A percentile compares a stretch with the other conserved stretches of the same genome.
These are phyloP conservation scores for Sechiopsis laciniata DNA, from an alignment of 306 rosid species.

Conservation along the genomic window DNA sequence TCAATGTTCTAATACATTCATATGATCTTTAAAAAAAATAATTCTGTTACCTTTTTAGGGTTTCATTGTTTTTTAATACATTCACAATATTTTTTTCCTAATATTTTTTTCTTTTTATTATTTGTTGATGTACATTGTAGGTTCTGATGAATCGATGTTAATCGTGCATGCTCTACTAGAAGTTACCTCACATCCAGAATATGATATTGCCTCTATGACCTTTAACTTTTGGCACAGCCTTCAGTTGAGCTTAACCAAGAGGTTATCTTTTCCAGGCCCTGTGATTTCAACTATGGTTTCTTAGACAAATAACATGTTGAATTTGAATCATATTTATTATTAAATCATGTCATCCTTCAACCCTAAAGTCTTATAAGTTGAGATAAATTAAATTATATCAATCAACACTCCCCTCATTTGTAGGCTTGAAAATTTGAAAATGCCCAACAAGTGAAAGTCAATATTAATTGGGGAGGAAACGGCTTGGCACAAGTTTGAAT, in stretches of 20 bases:
- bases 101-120: background rate
- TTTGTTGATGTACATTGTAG: slow-evolving; percentile 33
- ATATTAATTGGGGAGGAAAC: too few relatives aligned
- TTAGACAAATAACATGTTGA: background rate
- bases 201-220: slow-evolving; percentile 88
- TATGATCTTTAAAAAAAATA: background rate
- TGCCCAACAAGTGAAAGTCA: too few relatives aligned
- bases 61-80: background rate
- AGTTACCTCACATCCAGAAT: slow-evolving; percentile 96
- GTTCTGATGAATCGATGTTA: slow-evolving; percentile 83
- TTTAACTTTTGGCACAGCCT: slow-evolving; percentile 99
- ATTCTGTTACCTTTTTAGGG: slow-evolving; percentile 5
- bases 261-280: slow-evolving; percentile 39
- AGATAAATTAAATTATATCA: too few relatives aligned
- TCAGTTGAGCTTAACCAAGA: slow-evolving; percentile 77
- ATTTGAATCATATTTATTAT: too few relatives aligned
- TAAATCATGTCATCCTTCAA: too few relatives aligned
- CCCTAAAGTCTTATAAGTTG: too few relatives aligned
- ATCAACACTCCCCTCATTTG: too few relatives aligned
- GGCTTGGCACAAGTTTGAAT: too few relatives aligned
- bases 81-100: slow-evolving; percentile 1
- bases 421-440: too few relatives aligned
- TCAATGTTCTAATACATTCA: too few relatives aligned
- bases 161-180: slow-evolving; percentile 89
- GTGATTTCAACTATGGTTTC: slow-evolving; percentile 14